A percentile compares a stretch with the other conserved stretches of the same genome.
Conservation (phyloP, 164 flowering plant genomes). For the Akebia trifoliata region DNA sequence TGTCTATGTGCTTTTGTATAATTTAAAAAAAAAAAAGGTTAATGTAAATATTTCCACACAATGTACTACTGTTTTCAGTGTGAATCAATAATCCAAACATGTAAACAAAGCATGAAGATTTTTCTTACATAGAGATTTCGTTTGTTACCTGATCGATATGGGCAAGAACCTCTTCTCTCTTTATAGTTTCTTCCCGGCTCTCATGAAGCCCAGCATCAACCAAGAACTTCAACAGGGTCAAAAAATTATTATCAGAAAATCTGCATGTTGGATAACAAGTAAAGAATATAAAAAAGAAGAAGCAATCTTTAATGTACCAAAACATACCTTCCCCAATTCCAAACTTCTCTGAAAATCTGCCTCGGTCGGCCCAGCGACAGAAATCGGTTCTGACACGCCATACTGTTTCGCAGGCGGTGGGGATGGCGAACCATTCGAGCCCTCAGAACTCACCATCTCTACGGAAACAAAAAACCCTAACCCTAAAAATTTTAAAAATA, state of each 20-base stretch:
- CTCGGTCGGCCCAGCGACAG: constrained; percentile 60
- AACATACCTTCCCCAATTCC: constrained; percentile 65
- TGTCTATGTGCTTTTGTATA: too few species aligned
- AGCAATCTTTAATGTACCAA: too few species aligned
- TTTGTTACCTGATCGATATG: constrained; percentile 53
- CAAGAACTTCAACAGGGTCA: constrained; percentile 40
- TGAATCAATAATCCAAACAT: too few species aligned
- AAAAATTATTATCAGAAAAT: background rate
- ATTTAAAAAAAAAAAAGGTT: too few species aligned
- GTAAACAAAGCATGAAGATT: background rate
- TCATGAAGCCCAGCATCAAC: constrained; percentile 63
- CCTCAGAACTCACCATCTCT: constrained; percentile 37
- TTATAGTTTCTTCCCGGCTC: constrained; percentile 53
- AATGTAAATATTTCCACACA: too few species aligned
- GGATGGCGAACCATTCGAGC: constrained; percentile 23
- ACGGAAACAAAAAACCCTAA: constrained; percentile 4
- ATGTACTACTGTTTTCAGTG: too few species aligned
- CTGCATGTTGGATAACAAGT: background rate
- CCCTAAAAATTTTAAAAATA: background rate
- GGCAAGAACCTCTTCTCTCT: constrained; percentile 66
- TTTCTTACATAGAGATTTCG: background rate
- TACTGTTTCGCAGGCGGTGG: constrained; percentile 36
- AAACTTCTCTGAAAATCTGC: constrained; percentile 51
- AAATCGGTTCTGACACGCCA: constrained; percentile 74
- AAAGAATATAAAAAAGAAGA: constrained; percentile 8